Conservation (phyloP, 176 grass and related monocot species). For the Eragrostis nindensis region DNA sequence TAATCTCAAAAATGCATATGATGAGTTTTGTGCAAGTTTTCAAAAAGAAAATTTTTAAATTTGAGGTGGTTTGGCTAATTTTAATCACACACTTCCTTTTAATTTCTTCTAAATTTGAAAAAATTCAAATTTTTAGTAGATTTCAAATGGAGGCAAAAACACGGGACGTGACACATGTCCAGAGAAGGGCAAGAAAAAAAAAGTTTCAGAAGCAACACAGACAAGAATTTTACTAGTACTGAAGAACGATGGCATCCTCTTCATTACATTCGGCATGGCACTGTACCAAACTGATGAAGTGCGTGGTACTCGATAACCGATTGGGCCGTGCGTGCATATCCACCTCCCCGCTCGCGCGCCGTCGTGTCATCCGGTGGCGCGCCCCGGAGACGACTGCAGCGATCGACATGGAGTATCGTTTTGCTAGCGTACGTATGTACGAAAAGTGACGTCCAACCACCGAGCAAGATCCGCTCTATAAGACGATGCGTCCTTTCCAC, state of each 20-base stretch:
- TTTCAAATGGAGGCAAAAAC: no score
- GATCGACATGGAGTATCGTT: slow-evolving; percentile 18
- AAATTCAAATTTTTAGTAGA: no score
- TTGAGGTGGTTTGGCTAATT: no score
- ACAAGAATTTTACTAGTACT: not conserved
- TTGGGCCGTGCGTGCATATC: not conserved
- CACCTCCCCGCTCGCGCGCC: not conserved
- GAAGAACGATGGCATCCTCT: no score
- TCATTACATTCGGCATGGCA: not conserved
- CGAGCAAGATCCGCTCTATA: slow-evolving; percentile 51
- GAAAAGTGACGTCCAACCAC: slow-evolving; percentile 49
- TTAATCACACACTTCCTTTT: no score
- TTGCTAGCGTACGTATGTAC: slow-evolving; percentile 38
- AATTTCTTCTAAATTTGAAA: no score
- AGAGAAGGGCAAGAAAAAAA: not conserved
- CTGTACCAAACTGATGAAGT: not conserved
- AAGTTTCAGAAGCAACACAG: not conserved
- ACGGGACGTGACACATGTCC: no score
- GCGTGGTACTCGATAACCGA: not conserved
- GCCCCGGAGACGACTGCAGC: not conserved
- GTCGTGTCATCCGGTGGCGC: not conserved
- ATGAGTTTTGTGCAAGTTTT: no score
- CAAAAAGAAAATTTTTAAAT: no score
- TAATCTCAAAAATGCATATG: no score
- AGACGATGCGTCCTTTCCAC: slow-evolving; percentile 35